phyloP scores from a whole-genome alignment of 1,284 basidiomycete genomes.

The Cutaneotrichosporon sp. region DNA sequence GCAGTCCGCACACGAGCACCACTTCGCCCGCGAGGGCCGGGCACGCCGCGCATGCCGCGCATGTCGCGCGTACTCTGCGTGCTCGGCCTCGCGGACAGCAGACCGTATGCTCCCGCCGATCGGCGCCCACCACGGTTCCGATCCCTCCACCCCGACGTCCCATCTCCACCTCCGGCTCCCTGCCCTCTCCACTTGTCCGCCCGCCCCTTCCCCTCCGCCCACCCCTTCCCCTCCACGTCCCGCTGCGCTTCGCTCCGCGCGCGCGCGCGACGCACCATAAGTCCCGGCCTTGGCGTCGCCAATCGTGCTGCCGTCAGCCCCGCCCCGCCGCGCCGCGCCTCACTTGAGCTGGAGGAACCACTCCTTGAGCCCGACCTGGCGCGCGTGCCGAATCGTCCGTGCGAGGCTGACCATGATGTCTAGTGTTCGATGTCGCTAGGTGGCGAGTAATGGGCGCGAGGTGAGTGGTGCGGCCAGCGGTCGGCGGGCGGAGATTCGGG shows the following conservation, averaged over 20 bases:
- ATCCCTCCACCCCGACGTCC: too few relatives aligned
- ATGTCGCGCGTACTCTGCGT: too few relatives aligned
- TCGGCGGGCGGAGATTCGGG: conserved; percentile 8
- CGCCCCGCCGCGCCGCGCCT: conserved; percentile 20
- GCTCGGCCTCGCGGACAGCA: too few relatives aligned
- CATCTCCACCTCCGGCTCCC: too few relatives aligned
- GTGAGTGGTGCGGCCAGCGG: not conserved
- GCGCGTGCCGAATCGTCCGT: conserved; percentile 73
- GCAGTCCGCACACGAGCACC: too few relatives aligned
- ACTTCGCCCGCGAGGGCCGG: too few relatives aligned
- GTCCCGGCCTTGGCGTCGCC: conserved; percentile 84
- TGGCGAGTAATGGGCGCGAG: not conserved
- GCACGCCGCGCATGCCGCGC: too few relatives aligned
- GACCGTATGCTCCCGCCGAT: too few relatives aligned
- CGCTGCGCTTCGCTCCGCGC: too few relatives aligned
- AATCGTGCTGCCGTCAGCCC: conserved; percentile 68
- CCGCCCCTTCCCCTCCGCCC: not conserved
- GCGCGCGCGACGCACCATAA: conserved; percentile 46
- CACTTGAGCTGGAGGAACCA: conserved; percentile 71
- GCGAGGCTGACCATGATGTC: conserved; percentile 67
- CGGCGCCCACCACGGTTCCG: too few relatives aligned
- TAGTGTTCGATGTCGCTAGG: too few relatives aligned
- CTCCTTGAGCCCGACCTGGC: conserved; percentile 71
- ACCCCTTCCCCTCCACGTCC: not conserved
- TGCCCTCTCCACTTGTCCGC: not conserved